phyloP scores from a whole-genome alignment of 2,329 filamentous ascomycete species.

The Arthrobotrys sphaeroides region DNA sequence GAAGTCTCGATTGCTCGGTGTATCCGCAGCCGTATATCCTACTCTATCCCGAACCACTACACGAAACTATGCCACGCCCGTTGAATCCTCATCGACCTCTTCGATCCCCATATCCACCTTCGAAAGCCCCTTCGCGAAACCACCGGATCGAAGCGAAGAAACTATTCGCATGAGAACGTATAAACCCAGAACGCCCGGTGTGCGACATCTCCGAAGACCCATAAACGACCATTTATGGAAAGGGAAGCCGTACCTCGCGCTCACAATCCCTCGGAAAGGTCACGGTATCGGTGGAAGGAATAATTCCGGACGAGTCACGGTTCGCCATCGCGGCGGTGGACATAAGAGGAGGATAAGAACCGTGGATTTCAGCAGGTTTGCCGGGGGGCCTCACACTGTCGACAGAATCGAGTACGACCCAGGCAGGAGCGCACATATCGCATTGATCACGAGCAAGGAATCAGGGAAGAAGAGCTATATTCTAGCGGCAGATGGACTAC shows the following conservation, averaged over 20 bases:
- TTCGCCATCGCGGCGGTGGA: slow-evolving; percentile 91
- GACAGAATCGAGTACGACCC: slow-evolving; percentile 97
- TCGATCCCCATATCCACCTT: slow-evolving; percentile 43
- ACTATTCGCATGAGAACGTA: slow-evolving; percentile 77
- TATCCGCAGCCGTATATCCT: not conserved
- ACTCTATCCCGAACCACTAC: not conserved
- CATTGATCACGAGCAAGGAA: slow-evolving; percentile 78
- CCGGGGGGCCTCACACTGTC: slow-evolving; percentile 83
- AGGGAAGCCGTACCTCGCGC: slow-evolving; percentile 79
- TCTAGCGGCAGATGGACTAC: slow-evolving; percentile 91
- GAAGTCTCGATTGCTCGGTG: slow-evolving; percentile 21
- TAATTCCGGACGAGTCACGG: slow-evolving; percentile 82
- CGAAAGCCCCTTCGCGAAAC: slow-evolving; percentile 48
- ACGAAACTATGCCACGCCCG: slow-evolving; percentile 25
- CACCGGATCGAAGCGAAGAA: slow-evolving; percentile 58
- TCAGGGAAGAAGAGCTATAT: slow-evolving; percentile 87
- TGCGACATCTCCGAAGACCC: slow-evolving; percentile 88
- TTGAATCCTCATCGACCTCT: not conserved
- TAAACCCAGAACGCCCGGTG: slow-evolving; percentile 89
- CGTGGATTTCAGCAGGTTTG: slow-evolving; percentile 84
- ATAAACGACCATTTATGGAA: slow-evolving; percentile 98
- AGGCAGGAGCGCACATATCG: slow-evolving; percentile 90
- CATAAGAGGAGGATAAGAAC: slow-evolving; percentile 90
- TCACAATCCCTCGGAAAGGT: slow-evolving; percentile 92
- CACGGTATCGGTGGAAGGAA: slow-evolving; percentile 94